A percentile compares a stretch with the other conserved stretches of the same genome.
Evolutionary conservation across 2,329 filamentous ascomycete genomes (phyloP).

Genomic region (Leptodontidium sp.): DNA sequence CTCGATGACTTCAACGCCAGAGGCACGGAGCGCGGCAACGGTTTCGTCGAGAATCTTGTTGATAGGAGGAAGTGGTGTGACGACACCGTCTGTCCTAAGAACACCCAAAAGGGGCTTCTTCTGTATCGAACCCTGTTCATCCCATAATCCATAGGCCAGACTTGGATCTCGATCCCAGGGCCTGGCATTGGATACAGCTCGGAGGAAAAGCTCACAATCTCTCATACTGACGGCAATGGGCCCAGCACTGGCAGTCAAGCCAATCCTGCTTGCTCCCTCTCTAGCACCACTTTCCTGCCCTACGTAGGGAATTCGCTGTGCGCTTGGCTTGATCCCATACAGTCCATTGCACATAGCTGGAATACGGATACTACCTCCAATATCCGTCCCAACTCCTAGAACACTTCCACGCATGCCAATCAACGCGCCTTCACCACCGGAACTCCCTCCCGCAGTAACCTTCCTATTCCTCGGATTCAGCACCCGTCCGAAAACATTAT

Average conservation of each 20-base stretch:
- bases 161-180: conserved; percentile 58
- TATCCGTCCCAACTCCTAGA: conserved; percentile 69
- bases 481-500: conserved; percentile 68
- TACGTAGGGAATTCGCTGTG: conserved; percentile 52
- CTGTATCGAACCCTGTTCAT: conserved; percentile 40
- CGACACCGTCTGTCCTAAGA: conserved; percentile 57
- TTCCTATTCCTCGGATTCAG: conserved; percentile 68
- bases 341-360: conserved; percentile 59
- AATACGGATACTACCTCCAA: conserved; percentile 56
- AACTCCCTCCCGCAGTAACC: conserved; percentile 68
- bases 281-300: conserved; percentile 56
- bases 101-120: conserved; percentile 54
- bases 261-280: conserved; percentile 59
- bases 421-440: conserved; percentile 69
- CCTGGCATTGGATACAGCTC: conserved; percentile 59
- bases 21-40: conserved; percentile 49
- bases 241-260: conserved; percentile 56
- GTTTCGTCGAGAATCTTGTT: conserved; percentile 55
- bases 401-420: conserved; percentile 62
- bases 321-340: conserved; percentile 59
- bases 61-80: conserved; percentile 60
- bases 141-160: conserved; percentile 54
- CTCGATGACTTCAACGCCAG: conserved; percentile 64
- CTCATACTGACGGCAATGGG: conserved; percentile 56
- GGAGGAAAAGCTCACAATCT: conserved; percentile 58